These are phyloP conservation scores for Lepraria neglecta DNA, from an alignment of 495 filamentous ascomycete species.

Conservation along the genomic window DNA sequence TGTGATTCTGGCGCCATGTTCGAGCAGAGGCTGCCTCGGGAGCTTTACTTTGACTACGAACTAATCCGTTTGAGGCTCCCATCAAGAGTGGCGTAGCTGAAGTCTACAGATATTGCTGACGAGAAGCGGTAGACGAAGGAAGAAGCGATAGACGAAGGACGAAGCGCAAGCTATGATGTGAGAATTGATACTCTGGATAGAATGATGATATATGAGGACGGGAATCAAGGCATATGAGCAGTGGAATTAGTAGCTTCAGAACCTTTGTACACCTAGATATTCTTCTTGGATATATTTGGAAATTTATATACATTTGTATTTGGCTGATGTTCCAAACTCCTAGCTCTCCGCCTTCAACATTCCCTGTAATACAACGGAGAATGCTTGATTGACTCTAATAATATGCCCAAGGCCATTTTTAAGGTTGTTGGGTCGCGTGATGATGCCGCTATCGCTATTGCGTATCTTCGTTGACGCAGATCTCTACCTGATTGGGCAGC, in stretches of 20 bases:
- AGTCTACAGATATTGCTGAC: too few relatives aligned
- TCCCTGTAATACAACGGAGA: too few relatives aligned
- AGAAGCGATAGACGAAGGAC: neutral
- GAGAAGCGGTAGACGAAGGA: neutral
- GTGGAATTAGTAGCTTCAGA: neutral
- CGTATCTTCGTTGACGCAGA: neutral
- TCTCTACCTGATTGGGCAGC: constrained; percentile 2
- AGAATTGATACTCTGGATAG: too few relatives aligned
- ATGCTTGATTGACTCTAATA: too few relatives aligned
- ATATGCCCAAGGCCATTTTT: too few relatives aligned
- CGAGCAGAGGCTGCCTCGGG: too few relatives aligned
- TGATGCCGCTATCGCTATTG: neutral
- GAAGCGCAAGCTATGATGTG: neutral
- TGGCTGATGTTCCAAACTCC: neutral
- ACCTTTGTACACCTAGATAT: constrained; percentile 1
- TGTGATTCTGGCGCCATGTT: too few relatives aligned
- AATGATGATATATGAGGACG: neutral
- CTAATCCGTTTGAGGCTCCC: too few relatives aligned
- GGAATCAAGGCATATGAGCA: neutral
- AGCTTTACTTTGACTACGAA: too few relatives aligned
- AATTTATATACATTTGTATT: constrained; percentile 3
- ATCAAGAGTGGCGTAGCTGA: too few relatives aligned
- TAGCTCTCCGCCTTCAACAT: neutral
- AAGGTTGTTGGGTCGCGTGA: neutral
- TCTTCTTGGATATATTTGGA: constrained; percentile 15